Evolutionary conservation across 169 alveolate species (phyloP), one percentile per base, ranked within the genome.

Genomic region (Plasmodium billcollinsi): DNA sequence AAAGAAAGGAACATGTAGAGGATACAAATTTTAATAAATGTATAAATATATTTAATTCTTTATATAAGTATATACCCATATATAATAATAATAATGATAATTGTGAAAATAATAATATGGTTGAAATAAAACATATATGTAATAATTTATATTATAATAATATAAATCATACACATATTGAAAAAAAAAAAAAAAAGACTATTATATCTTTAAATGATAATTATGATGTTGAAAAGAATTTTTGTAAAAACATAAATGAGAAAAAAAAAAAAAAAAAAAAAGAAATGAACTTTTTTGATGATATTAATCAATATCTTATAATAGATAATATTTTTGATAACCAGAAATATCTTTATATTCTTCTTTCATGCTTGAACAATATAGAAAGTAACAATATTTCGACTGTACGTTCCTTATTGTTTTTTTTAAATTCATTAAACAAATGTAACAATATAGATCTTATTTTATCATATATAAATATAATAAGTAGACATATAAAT

Each of bases 401-500:
- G 12, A 29, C 58, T 11, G 15, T 69, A 26, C 70, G 67, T 45
- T 39, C 11, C 9, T 39, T 39, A 39, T 39, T 39, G 11, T 39
- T 39, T 39, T 80, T 80, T 80, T n/a, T 80, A 54, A 69, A 33
- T 33, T 18, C 2, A 54, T n/a, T 80, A 47, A 63, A 66, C 20
- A 67, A 54, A 66, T 20, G 45, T 2, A 67, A 66, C 15, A 52
- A 47, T 59, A 49, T 72, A 59, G 59, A 47, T 5, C 24, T 66
- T 3, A 52, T 80, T 15, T 59, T 80, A 6, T 59, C 47, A 2
- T 80, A 80, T 61, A 67, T 52, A 2, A 47, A 67, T 33, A 29
- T 49, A 18, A 49, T 56, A 33, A 29, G 90, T 66, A 61, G 69
- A n/a, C 45, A 66, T 29, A 59, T 43, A 39, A 67, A 59, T 49